phyloP scores from a whole-genome alignment of 2,329 filamentous ascomycete species.

The Alternaria atra region DNA sequence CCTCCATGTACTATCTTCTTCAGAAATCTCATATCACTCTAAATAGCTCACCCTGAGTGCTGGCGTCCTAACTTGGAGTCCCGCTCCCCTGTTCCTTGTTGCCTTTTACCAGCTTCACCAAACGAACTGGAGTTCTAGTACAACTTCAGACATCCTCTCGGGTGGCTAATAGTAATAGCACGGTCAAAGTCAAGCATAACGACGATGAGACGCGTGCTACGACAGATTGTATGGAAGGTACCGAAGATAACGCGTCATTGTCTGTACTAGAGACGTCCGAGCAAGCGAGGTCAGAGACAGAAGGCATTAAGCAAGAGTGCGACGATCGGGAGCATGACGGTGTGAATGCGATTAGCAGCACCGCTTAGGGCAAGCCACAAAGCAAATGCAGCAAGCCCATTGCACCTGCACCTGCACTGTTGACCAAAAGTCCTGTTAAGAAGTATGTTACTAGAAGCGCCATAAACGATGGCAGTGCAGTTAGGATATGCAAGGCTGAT shows the following conservation, averaged over 20 bases:
- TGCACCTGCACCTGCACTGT: slow-evolving; percentile 27
- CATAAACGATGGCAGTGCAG: slow-evolving; percentile 62
- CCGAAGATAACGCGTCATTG: slow-evolving; percentile 63
- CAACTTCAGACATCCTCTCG: no score
- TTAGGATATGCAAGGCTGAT: slow-evolving; percentile 56
- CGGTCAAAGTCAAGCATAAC: slow-evolving; percentile 50
- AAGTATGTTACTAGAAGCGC: slow-evolving; percentile 62
- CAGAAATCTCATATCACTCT: no score
- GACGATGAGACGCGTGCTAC: slow-evolving; percentile 55
- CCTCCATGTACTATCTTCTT: no score
- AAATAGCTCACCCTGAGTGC: no score
- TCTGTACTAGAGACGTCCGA: slow-evolving; percentile 46
- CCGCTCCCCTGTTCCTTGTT: no score
- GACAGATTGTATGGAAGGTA: slow-evolving; percentile 53
- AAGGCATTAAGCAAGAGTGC: slow-evolving; percentile 60
- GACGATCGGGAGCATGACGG: no score
- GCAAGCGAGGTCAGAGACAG: slow-evolving; percentile 22
- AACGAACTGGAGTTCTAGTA: no score
- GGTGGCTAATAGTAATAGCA: slow-evolving; percentile 32
- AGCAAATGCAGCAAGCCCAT: slow-evolving; percentile 49
- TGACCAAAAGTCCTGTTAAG: slow-evolving; percentile 41
- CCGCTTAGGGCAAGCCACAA: slow-evolving; percentile 45
- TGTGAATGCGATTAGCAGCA: slow-evolving; percentile 43
- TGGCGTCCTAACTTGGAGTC: no score
- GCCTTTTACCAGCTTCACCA: no score